Evolutionary conservation across 306 rosid species (phyloP), one percentile per base, ranked within the genome.

Genomic region (Comarum palustre): DNA sequence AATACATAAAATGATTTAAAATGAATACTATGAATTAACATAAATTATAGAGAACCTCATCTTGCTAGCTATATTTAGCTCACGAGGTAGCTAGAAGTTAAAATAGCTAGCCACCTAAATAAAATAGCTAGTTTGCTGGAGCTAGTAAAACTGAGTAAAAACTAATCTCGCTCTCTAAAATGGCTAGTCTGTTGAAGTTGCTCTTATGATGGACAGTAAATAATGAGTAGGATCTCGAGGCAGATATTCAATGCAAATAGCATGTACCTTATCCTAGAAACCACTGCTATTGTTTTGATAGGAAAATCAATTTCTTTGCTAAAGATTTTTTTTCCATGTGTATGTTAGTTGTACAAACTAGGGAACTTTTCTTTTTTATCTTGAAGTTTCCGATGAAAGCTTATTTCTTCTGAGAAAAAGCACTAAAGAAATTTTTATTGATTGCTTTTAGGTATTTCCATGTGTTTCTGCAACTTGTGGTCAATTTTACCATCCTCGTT

Each of bases 401-500:
- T 27, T 16, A 13, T 5, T 60, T 60, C 11, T 60, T 31, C n/a
- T 48, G 61, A 9, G 73, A 8, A 62, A 69, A 38, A 7, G 27
- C 59, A 32, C 15, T 52, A 54, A 65, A 32, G 20, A 24, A 75
- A 71, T 54, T 19, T 19, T 64, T 68, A 46, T 46, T 8, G 50
- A 76, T 79, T 74, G 69, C 68, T 73, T 63, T 68, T 77, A 94
- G 99, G 97, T 94, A 75, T 91, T 91, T 68, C 82, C 73, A 31
- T 94, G 99, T 73, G 95, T 82, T 68, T 79, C 79, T 79, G 99
- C 99, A 77, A 91, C 95, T 57, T 94, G 99, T 77, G 97, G 99
- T 67, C 83, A 73, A 78, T 94, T 94, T 79, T 94, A 91, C 78
- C 99, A 94, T 83, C 90, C 97, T 31, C 85, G 13, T 8, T 94